Evolutionary conservation across 2,329 filamentous ascomycete species (phyloP), one percentile per base, ranked within the genome.

Genomic region (Diaporthe ampelina): DNA sequence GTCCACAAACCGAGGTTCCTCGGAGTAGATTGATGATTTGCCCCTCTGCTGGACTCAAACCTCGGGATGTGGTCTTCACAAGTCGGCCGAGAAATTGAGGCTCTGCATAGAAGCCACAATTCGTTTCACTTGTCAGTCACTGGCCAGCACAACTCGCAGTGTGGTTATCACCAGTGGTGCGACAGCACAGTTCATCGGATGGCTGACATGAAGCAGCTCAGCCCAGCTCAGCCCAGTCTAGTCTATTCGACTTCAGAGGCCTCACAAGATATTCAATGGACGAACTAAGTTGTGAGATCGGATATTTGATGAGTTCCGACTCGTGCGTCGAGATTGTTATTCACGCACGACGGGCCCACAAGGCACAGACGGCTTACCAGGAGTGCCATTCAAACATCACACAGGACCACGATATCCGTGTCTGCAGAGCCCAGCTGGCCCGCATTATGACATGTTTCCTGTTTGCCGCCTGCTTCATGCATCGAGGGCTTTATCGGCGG

Each of bases 151-250:
- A 10, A 15, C 61, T 15, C 0, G 63, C 45, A 24, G 43, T 37
- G 63, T 48, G 52, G 15, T 15, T 15, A 15, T 37, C 19, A 32
- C 17, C n/a, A 52, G 63, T 54, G 63, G 63, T 68, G 63, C 32
- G 63, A 68, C 63, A 54, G 32, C 10, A 21, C 45, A 40, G n/a
- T 54, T 54, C 45, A 68, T 68, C 63, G 63, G 63, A 54, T 40
- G 63, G 48, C 48, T 54, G 45, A 11, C 45, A n/a, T 52, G 45
- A 52, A 19, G 63, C 45, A 21, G 32, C 63, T 37, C 21, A 67
- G 63, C 63, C 63, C 40, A 17, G 40, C 19, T 48, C 19, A 48
- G 45, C 17, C 19, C 45, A 21, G 19, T 4, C 17, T 19, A 35
- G 24, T 17, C 40, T 5, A 40, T 0, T 40, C 13, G 26, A 50